phyloP scores from a whole-genome alignment of 1,139 yeast species.

The Pichia inconspicua region DNA sequence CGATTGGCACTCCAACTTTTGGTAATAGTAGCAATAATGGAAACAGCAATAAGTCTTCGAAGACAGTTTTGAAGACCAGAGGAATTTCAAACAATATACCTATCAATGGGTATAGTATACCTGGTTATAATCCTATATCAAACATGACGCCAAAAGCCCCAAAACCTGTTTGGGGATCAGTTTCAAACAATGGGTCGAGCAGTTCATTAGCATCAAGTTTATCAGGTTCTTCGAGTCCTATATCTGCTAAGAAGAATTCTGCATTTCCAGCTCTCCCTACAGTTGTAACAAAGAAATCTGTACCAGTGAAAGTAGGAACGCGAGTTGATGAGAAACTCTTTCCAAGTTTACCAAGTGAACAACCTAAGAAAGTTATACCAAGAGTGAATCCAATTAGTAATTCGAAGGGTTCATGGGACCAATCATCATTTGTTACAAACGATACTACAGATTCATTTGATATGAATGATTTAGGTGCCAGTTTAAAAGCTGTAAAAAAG shows the following conservation, averaged over 20 bases:
- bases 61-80: constrained; percentile 9
- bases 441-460: constrained; percentile 16
- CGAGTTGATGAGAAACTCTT: constrained; percentile 10
- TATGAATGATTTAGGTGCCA: constrained; percentile 19
- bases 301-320: neutral
- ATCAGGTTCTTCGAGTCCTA: constrained; percentile 1
- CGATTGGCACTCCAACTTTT: constrained; percentile 10
- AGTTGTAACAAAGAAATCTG: neutral
- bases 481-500: constrained; percentile 21
- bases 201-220: constrained; percentile 1
- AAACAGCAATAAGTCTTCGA: neutral
- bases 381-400: constrained; percentile 31
- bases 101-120: constrained; percentile 19
- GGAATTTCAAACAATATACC: constrained; percentile 17
- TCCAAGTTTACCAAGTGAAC: constrained; percentile 48
- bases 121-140: constrained; percentile 17
- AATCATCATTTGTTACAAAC: neutral
- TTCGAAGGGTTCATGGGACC: constrained; percentile 30
- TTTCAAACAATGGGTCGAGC: neutral
- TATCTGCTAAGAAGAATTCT: neutral
- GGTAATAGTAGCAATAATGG: constrained; percentile 4
- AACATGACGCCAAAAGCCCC: neutral
- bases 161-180: neutral
- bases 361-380: constrained; percentile 30
- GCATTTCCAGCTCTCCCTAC: constrained; percentile 10